Percentiles rank a stretch among this genome's conserved stretches.
Evolutionary conservation across 1,139 yeast genomes (phyloP).

Genomic region (Zygotorulaspora mrakii): DNA sequence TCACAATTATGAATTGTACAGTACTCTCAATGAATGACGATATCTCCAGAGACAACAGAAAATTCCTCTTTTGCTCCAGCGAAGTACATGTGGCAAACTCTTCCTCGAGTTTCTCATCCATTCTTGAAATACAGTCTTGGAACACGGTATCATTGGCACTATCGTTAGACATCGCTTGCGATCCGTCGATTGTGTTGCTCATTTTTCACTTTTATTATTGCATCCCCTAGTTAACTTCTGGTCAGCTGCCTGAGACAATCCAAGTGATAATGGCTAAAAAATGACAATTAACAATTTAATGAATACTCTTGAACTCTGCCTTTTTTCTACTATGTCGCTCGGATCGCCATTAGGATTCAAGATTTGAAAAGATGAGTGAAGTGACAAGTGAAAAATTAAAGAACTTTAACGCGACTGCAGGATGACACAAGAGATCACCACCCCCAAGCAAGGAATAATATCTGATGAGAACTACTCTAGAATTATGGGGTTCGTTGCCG

Average conservation of each 20-base stretch:
- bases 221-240: too few relatives aligned
- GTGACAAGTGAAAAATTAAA: not conserved
- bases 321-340: too few relatives aligned
- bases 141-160: not conserved
- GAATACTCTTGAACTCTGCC: not conserved
- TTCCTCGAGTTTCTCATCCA: slow-evolving; percentile 1
- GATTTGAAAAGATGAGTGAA: not conserved
- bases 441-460: slow-evolving; percentile 8
- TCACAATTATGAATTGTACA: slow-evolving; percentile 27
- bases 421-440: slow-evolving; percentile 5
- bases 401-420: too few relatives aligned
- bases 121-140: slow-evolving; percentile 1
- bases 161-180: too few relatives aligned
- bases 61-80: slow-evolving; percentile 13
- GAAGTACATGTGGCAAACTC: not conserved
- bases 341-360: not conserved
- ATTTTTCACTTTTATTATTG: too few relatives aligned
- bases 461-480: slow-evolving; percentile 27
- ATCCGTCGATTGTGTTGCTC: too few relatives aligned
- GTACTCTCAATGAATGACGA: slow-evolving; percentile 23
- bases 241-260: too few relatives aligned
- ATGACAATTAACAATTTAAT: too few relatives aligned
- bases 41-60: slow-evolving; percentile 19
- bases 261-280: too few relatives aligned
- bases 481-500: slow-evolving; percentile 74